Evolutionary conservation across 805 yeast species (phyloP).

Genomic region (Candida rishiriensis): DNA sequence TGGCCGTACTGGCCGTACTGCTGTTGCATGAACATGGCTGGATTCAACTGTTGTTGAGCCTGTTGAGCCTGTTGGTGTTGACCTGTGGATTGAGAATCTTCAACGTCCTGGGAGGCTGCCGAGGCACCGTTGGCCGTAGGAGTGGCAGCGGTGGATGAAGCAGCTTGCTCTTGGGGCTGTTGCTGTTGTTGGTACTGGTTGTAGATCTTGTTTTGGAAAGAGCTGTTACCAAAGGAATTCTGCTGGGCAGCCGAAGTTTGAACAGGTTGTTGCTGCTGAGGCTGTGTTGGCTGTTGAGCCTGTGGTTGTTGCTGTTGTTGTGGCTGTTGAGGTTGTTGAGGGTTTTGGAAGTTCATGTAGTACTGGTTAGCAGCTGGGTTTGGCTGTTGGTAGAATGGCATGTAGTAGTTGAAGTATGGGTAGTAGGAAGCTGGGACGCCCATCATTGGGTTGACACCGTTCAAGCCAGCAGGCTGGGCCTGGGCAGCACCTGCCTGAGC

Average conservation of each 20-base stretch:
- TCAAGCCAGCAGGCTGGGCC: slow-evolving; percentile 17
- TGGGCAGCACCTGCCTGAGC: slow-evolving; percentile 12
- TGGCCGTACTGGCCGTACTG: slow-evolving; percentile 21
- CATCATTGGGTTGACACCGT: slow-evolving; percentile 26
- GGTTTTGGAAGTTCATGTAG: slow-evolving; percentile 24
- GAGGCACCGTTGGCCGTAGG: slow-evolving; percentile 5
- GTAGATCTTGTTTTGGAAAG: slow-evolving; percentile 25
- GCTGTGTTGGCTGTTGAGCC: slow-evolving; percentile 14
- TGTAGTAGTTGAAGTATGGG: slow-evolving; percentile 30
- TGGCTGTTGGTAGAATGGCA: slow-evolving; percentile 27
- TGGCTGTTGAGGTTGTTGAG: slow-evolving; percentile 20
- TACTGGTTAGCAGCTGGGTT: slow-evolving; percentile 27
- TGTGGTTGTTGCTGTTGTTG: slow-evolving; percentile 18
- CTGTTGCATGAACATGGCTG: slow-evolving; percentile 21
- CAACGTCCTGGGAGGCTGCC: slow-evolving; percentile 7
- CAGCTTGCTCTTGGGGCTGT: neutral
- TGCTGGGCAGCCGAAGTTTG: slow-evolving; percentile 8
- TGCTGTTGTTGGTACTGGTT: slow-evolving; percentile 24
- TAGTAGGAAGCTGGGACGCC: slow-evolving; percentile 28
- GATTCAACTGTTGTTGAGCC: slow-evolving; percentile 18
- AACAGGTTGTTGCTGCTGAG: slow-evolving; percentile 13
- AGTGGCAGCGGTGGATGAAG: neutral
- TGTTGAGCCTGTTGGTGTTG: slow-evolving; percentile 2
- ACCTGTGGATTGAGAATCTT: slow-evolving; percentile 9
- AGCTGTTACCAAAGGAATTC: slow-evolving; percentile 17